Evolutionary conservation across 768 basidiomycete species (phyloP).

Genomic region (Sporobolomyces roseus): DNA sequence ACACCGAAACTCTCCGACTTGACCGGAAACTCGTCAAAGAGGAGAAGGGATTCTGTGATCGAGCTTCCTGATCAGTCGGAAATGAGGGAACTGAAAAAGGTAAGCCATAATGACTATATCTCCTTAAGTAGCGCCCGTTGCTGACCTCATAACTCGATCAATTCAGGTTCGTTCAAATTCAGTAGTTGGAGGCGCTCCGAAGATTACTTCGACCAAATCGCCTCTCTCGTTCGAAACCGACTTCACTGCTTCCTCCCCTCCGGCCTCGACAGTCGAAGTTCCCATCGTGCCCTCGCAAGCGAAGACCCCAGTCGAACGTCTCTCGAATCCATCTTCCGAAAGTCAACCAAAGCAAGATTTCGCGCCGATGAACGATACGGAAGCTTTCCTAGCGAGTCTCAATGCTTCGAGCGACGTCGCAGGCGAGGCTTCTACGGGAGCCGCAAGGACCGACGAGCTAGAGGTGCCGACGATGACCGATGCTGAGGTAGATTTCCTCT

Average conservation of each 20-base stretch:
- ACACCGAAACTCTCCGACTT: too few species aligned
- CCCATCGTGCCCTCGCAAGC: too few species aligned
- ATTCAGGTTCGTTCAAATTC: neutral
- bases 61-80: neutral
- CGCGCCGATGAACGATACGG: neutral
- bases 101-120: too few species aligned
- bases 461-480: conserved; percentile 17
- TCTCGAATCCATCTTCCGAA: neutral
- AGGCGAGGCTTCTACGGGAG: too few species aligned
- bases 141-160: too few species aligned
- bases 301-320: neutral
- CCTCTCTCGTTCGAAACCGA: conserved; percentile 6
- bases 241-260: neutral
- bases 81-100: conserved; percentile 10
- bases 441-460: neutral
- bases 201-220: neutral
- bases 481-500: conserved; percentile 14
- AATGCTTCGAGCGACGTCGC: neutral
- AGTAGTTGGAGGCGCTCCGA: neutral
- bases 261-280: neutral
- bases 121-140: too few species aligned
- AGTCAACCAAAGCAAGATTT: neutral
- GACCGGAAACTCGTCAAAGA: neutral
- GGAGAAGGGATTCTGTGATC: neutral
- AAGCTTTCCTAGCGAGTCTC: conserved; percentile 3